Evolutionary conservation across 176 grass and related monocot genomes (phyloP).

Genomic region (Phyllostachys edulis): DNA sequence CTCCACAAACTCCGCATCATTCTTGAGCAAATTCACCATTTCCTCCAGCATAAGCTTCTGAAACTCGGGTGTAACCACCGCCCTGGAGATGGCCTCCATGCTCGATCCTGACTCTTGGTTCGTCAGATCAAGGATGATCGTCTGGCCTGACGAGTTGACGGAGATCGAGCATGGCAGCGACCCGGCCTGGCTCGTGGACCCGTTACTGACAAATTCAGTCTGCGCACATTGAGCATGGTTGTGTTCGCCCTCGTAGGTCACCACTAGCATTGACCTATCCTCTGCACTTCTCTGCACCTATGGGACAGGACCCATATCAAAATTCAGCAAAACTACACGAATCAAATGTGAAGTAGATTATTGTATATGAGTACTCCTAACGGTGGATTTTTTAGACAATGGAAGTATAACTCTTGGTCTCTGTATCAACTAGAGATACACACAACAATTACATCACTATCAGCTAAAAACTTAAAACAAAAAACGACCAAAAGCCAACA

Average conservation of each 20-base stretch:
- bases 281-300: conserved; percentile 45
- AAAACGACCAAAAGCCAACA: too few species aligned
- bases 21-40: conserved; percentile 21
- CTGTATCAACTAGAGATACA: too few species aligned
- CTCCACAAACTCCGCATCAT: conserved; percentile 37
- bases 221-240: not conserved
- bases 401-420: too few species aligned
- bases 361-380: too few species aligned
- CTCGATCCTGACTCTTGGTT: not conserved
- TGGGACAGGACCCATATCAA: not conserved
- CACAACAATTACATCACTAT: too few species aligned
- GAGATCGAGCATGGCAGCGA: conserved; percentile 25
- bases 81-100: not conserved
- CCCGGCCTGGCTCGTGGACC: not conserved
- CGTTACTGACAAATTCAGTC: not conserved
- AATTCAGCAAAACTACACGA: not conserved
- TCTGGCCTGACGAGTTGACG: conserved; percentile 18
- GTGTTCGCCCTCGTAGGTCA: conserved; percentile 46
- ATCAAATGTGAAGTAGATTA: not conserved
- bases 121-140: conserved; percentile 9
- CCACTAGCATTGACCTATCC: conserved; percentile 37
- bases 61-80: not conserved
- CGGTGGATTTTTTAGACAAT: too few species aligned
- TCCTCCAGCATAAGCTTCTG: conserved; percentile 18
- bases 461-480: too few species aligned